These are phyloP conservation scores for Grifola frondosa DNA, from an alignment of 1,284 basidiomycete genomes.

Conservation along the genomic window DNA sequence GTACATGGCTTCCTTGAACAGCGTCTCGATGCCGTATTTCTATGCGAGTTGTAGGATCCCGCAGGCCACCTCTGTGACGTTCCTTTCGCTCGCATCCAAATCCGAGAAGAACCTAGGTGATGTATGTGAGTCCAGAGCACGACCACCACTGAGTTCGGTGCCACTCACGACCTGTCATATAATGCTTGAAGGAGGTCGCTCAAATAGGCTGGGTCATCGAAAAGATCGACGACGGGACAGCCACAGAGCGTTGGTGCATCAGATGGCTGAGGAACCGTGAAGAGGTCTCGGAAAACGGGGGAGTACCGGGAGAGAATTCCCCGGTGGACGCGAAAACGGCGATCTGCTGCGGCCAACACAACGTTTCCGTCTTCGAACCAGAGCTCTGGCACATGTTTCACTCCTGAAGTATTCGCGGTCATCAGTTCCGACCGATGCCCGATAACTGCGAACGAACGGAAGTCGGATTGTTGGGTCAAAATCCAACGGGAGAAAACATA, in stretches of 20 bases:
- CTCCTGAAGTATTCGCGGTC: too few species aligned
- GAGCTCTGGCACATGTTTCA: too few species aligned
- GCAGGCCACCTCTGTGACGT: too few species aligned
- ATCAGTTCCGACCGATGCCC: too few species aligned
- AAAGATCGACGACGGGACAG: constrained; percentile 4
- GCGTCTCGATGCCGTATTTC: constrained; percentile 7
- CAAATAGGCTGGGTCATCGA: constrained; percentile 3
- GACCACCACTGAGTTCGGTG: background rate
- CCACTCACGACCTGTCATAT: constrained; percentile 2
- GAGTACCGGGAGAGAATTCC: constrained; percentile 5
- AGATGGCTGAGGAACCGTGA: constrained; percentile 1
- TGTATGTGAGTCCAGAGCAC: background rate
- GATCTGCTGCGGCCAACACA: constrained; percentile 1
- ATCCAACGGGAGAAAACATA: too few species aligned
- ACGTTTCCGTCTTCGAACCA: constrained; percentile 15
- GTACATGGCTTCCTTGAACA: background rate
- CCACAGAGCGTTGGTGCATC: constrained; percentile 1
- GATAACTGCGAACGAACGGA: too few species aligned
- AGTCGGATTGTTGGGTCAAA: too few species aligned
- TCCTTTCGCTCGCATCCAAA: background rate
- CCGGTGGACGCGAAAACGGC: constrained; percentile 7
- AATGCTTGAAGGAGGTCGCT: constrained; percentile 4
- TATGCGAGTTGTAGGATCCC: too few species aligned
- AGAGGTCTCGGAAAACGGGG: constrained; percentile 5
- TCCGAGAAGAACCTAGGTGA: background rate